Conservation (phyloP, 1,284 basidiomycete genomes). For the Laetiporus sulphureus region DNA sequence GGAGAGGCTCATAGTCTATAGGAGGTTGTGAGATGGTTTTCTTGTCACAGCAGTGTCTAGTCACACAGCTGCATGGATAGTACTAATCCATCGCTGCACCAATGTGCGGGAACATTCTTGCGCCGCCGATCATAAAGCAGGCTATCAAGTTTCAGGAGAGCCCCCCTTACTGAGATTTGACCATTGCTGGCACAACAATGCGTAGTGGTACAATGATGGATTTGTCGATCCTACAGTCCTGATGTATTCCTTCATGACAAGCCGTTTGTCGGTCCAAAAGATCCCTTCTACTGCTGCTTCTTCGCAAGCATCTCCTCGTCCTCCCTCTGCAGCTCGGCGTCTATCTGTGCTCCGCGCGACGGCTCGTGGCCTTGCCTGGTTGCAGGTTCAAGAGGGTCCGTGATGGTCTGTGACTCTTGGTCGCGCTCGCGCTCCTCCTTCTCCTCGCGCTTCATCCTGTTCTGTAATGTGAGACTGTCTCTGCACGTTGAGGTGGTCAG, state of each 20-base stretch:
- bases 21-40: not conserved
- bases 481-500: conserved; percentile 3
- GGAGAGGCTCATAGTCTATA: not conserved
- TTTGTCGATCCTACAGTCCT: too few relatives aligned
- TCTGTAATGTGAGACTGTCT: conserved; percentile 13
- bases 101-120: too few relatives aligned
- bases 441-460: conserved; percentile 12
- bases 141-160: too few relatives aligned
- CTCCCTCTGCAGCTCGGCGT: conserved; percentile 19
- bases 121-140: too few relatives aligned
- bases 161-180: too few relatives aligned
- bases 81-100: too few relatives aligned
- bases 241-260: conserved; percentile 9
- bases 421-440: conserved; percentile 14
- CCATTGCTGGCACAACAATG: too few relatives aligned
- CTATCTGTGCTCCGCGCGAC: conserved; percentile 20
- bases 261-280: conserved; percentile 11
- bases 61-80: too few relatives aligned
- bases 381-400: conserved; percentile 18
- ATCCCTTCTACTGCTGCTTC: conserved; percentile 10
- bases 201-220: too few relatives aligned
- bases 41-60: too few relatives aligned
- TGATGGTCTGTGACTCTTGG: conserved; percentile 13
- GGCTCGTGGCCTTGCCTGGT: conserved; percentile 17
- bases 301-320: conserved; percentile 17